Evolutionary conservation across 1,284 basidiomycete species (phyloP), one percentile per base, ranked within the genome.

Genomic region (Fomitopsis betulina): DNA sequence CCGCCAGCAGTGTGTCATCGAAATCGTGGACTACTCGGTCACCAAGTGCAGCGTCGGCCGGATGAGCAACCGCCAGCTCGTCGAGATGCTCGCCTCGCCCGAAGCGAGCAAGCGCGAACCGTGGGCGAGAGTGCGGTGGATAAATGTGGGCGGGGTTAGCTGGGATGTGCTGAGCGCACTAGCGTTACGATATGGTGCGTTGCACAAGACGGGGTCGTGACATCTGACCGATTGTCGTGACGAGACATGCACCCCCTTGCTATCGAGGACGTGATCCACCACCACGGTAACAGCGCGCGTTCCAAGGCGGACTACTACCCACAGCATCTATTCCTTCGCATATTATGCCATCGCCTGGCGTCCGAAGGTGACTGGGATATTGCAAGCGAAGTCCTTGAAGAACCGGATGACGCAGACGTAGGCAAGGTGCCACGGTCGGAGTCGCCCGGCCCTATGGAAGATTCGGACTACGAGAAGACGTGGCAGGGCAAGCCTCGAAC

Each of bases 241-340:
- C 19, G 10, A 86, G 85, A 85, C 60, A 71, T 90, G 27, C 87
- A 89, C 64, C 85, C 86, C 0, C 80, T 89, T 43, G 81, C 86
- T 2, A 73, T 89, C 17, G 87, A 89, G 65, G 87, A 89, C 65
- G 70, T 89, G 4, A 77, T 89, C 38, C 82, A 87, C 62, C 74
- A 77, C 42, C 75, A 78, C 45, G 71, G 76, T 12, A 76, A 80
- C 53, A 51, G 33, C n/a, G 78, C 76, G 35, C 80, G 84, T 27
- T 86, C 84, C 6, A 89, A 89, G 69, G 81, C 81, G 5, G 86
- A 89, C 66, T 91, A 89, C 68, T 89, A 86, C 70, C 63, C 69
- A 3, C 77, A 79, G 54, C 87, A 89, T 63, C 75, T 89, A 19
- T 89, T 89, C 70, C 70, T 89, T 17, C 81, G 83, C 21, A 70